Evolutionary conservation across 1,139 yeast genomes (phyloP), one percentile per base, ranked within the genome.

Genomic region (Martiniozyma asiatica): DNA sequence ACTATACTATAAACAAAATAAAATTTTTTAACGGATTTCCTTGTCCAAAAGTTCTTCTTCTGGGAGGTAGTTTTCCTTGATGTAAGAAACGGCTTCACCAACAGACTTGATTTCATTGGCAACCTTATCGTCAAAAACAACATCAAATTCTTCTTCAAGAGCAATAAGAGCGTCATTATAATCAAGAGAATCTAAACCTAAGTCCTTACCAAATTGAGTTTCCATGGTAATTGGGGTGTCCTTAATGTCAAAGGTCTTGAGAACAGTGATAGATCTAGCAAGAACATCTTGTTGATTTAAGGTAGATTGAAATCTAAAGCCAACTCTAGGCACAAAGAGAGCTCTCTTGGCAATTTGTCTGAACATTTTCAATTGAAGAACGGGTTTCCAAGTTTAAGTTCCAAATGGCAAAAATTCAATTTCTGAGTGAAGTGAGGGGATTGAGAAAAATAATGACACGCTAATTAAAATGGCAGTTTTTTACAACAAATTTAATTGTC

Each of bases 121-220:
- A 40, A 69, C 56, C 51, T 69, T 68, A 55, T 69, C 76, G 30
- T 74, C 76, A 41, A 70, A 68, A 46, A 69, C 75, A 53, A 70
- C 61, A 48, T 68, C 76, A 40, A 70, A 70, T 52, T 70, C 76
- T 58, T 70, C 77, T 56, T 70, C 76, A 43, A 70, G 61, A 26
- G 77, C 77, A 49, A 70, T 76, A 44, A 70, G 61, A 17, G 76
- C 76, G 55, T 70, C 77, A 38, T 69, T 73, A 39, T 73, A 69
- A 45, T 70, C 77, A 41, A 70, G 64, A 4, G 77, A 70, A 48
- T 70, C 77, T 57, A 70, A 65, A 12, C 74, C 75, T 50, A 70
- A 63, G 48, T 70, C 77, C 46, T 68, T 68, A 47, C 65, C 67
- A 55, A 70, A 70, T 35, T 70, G 63, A 22, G 75, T 61, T 26